Conservation (phyloP, 2,329 filamentous ascomycete genomes). For the Fusarium napiforme region DNA sequence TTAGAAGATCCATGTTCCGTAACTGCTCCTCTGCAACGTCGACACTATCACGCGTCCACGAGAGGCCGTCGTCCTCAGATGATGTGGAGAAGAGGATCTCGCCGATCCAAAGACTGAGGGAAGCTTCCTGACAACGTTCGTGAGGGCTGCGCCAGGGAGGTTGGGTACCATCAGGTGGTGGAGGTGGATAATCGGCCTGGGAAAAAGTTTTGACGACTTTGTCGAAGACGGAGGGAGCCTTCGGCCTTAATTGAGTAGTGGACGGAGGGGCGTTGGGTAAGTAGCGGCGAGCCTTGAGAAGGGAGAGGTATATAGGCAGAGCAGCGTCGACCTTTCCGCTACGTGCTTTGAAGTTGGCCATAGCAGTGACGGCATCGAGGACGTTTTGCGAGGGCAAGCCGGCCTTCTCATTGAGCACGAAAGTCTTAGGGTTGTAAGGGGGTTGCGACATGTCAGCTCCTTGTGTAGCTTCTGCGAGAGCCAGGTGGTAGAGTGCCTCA, state of each 20-base stretch:
- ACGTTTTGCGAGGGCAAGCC: constrained; percentile 76
- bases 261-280: constrained; percentile 55
- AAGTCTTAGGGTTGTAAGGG: constrained; percentile 69
- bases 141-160: constrained; percentile 71
- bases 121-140: constrained; percentile 85
- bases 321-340: constrained; percentile 73
- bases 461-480: constrained; percentile 76
- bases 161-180: constrained; percentile 75
- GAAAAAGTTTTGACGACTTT: constrained; percentile 42
- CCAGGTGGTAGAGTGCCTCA: constrained; percentile 78
- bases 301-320: constrained; percentile 85
- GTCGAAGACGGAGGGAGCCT: constrained; percentile 30
- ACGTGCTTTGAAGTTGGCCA: constrained; percentile 82
- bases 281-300: constrained; percentile 80
- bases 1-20: constrained; percentile 53
- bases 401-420: constrained; percentile 70
- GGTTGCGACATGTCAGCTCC: constrained; percentile 56
- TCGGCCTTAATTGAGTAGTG: constrained; percentile 6
- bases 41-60: constrained; percentile 91
- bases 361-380: constrained; percentile 77
- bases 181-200: constrained; percentile 74
- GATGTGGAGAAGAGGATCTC: constrained; percentile 84
- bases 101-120: constrained; percentile 88
- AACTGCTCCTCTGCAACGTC: constrained; percentile 79
- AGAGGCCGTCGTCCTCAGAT: constrained; percentile 75